Evolutionary conservation across 345 rosid species (phyloP).

Genomic region (Raphanus sativus): DNA sequence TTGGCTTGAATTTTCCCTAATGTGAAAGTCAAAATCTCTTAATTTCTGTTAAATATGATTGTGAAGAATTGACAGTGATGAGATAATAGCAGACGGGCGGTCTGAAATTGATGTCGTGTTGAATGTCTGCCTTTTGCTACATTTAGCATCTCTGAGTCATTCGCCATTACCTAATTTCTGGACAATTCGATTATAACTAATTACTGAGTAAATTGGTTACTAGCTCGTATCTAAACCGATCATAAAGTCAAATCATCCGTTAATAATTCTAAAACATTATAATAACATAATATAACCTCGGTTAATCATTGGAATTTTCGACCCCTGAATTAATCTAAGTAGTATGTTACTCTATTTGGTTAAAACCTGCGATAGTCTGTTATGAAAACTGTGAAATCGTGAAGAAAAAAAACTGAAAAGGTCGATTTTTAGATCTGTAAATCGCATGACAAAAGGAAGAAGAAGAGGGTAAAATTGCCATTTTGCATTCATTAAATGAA

Average conservation of each 20-base stretch:
- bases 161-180: neutral
- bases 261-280: neutral
- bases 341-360: no score
- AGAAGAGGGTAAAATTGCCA: no score
- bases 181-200: neutral
- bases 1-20: no score
- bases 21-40: no score
- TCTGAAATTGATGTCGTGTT: conserved; percentile 87
- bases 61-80: conserved; percentile 44
- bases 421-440: no score
- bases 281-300: neutral
- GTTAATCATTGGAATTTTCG: neutral
- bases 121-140: conserved; percentile 68
- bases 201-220: neutral
- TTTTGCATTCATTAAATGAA: no score
- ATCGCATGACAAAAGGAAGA: no score
- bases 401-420: no score
- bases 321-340: no score
- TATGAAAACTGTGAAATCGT: no score
- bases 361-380: no score
- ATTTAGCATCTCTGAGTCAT: conserved; percentile 53
- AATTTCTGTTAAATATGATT: neutral
- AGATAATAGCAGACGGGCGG: conserved; percentile 90
- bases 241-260: neutral
- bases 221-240: neutral